Base-by-base conservation (phyloP, 2,329 filamentous ascomycete genomes). In the Phialocephala sp. region DNA sequence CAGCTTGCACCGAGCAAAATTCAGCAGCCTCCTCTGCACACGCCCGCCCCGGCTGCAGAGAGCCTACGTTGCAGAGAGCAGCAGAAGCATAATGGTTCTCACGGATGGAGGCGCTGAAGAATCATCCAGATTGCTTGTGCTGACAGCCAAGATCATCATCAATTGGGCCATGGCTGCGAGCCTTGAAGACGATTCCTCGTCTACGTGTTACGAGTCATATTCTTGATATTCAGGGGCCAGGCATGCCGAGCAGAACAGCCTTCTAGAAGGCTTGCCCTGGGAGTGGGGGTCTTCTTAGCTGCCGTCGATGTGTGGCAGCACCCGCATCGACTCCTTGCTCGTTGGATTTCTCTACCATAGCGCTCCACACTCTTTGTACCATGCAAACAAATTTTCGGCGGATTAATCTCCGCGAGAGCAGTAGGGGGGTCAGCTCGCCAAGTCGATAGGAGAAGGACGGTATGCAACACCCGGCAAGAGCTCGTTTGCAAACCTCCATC, bases 271-370 rank as follows among this genome's bases (percentile, higher is more conserved):
- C 24, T 54, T 54, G 55, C 55, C 55, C 35, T 35, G 55, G 4
- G 2, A 15, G 55, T 57, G 55, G 55, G 55, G 55, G 55, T 20
- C 39, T 56, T 57, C 55, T 59, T 47, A 62, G 60, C 37, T 62
- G 60, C 60, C 35, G 50, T 50, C 12, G 36, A 24, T 35, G 41
- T 47, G 6, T 24, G 18, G 36, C 20, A 47, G n/a, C 58, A 50
- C 58, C 52, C 52, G 37, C 59, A 37, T 32, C 59, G 24, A 54
- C 59, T 52, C 27, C 45, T 43, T 52, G 36, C 35, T n/a, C 24
- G 39, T 18, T 35, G 20, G 20, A 54, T 5, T 14, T 24, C 11
- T 20, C 35, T 18, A n/a, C 32, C 47, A 37, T 32, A 54, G 50
- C 36, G 27, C 35, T 45, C 54, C 54, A 58, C 54, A 36, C 18